Conservation (phyloP, 331 rosid species). For the Quercus lobata region DNA sequence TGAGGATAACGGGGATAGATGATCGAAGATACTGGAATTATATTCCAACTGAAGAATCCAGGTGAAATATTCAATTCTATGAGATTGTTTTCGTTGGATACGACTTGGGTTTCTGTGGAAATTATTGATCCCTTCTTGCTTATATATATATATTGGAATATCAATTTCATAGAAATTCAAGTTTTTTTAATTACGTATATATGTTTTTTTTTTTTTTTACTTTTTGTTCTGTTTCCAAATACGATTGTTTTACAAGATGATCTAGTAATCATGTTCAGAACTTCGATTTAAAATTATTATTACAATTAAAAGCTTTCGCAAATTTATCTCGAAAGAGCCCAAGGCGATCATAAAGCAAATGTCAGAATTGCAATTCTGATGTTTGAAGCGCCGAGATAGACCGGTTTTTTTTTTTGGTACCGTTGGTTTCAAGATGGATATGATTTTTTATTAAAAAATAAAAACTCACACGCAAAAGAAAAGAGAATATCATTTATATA, state of each 20-base stretch:
- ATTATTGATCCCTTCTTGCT: neutral
- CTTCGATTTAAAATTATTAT: neutral
- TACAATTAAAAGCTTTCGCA: neutral
- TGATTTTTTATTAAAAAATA: too few relatives aligned
- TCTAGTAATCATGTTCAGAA: neutral
- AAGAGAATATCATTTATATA: too few relatives aligned
- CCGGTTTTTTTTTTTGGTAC: too few relatives aligned
- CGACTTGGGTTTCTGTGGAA: neutral
- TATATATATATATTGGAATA: neutral
- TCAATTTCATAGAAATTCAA: neutral
- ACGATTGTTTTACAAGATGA: neutral
- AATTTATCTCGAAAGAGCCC: neutral
- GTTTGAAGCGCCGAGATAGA: too few relatives aligned
- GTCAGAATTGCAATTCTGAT: too few relatives aligned
- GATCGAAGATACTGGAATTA: slow-evolving; percentile 90
- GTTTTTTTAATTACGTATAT: neutral
- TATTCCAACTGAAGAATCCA: slow-evolving; percentile 76
- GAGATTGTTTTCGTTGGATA: neutral
- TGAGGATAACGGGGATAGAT: slow-evolving; percentile 77
- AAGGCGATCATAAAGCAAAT: too few relatives aligned
- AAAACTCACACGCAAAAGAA: too few relatives aligned
- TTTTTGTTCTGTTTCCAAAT: neutral
- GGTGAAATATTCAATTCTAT: slow-evolving; percentile 36
- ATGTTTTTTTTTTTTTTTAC: neutral
- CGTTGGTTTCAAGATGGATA: too few relatives aligned